Base-by-base conservation (phyloP, 495 filamentous ascomycete species). In the Mytilinidion resinicola region DNA sequence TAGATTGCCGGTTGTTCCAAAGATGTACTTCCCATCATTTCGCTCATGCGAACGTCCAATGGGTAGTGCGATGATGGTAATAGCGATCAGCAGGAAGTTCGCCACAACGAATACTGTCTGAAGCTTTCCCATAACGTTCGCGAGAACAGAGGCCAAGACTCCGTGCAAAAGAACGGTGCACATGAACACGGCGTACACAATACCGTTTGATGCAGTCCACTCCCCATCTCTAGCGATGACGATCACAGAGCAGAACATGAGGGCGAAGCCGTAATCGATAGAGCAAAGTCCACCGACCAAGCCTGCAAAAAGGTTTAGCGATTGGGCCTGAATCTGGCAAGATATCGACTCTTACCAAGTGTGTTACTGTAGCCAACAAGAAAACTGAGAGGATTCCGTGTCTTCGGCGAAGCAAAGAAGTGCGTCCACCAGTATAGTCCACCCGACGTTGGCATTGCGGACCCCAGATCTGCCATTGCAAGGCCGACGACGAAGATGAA, bases 341-440 rank as follows among this genome's bases (percentile, higher is more conserved):
- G 38, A 4, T 17, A 19, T 4, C 10, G 12, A 8, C 2, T 25
- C 48, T 8, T 50, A 63, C 62, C 85, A 19, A 88, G 70, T 1
- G 80, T 88, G 62, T 88, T 88, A 69, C 82, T 85, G 62, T 87
- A 88, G 17, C 85, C 85, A 25, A 88, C 85, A 30, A 88, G 67
- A 65, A 87, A 88, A 62, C 82, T 82, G 9, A 88, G 68, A 9
- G 82, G 77, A 65, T 85, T 85, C 51, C 84, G 77, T 46, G 75
- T 81, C 48, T 78, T 79, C 10, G 79, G 78, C 4, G 76, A 78
- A 20, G 79, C 74, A 66, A 85, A 87, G 71, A 80, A 85, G 60
- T 86, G 84, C 6, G 85, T 87, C 85, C 84, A 85, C 77, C 81
- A 87, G 65, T 87, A 86, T 4, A 87, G 70, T 10, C 84, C 84